Evolutionary conservation across 345 rosid species (phyloP).

Genomic region (Pseudoturritis turrita): DNA sequence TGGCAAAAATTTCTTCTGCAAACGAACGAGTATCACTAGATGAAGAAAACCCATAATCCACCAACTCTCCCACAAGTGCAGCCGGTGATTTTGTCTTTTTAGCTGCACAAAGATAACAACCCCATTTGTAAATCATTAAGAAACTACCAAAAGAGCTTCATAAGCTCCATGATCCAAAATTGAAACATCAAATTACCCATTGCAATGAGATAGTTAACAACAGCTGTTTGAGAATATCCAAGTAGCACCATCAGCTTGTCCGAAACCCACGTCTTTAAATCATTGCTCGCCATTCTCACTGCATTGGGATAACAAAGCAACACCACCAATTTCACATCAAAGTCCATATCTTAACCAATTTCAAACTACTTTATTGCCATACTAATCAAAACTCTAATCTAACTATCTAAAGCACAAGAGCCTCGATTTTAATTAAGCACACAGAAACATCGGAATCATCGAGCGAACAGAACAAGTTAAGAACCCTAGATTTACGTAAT

Average conservation of each 20-base stretch:
- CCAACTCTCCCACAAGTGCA: constrained; percentile 48
- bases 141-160: neutral
- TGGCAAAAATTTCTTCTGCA: constrained; percentile 51
- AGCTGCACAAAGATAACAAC: constrained; percentile 43
- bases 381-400: neutral
- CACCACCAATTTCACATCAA: neutral
- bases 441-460: neutral
- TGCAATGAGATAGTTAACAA: constrained; percentile 71
- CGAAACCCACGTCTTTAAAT: constrained; percentile 78
- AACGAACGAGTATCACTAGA: constrained; percentile 49
- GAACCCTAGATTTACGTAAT: constrained; percentile 26
- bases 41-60: constrained; percentile 48
- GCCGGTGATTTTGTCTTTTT: constrained; percentile 60
- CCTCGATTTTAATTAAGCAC: neutral
- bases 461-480: neutral
- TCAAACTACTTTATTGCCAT: neutral
- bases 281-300: constrained; percentile 51
- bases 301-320: constrained; percentile 4
- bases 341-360: neutral
- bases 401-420: neutral
- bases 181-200: constrained; percentile 39
- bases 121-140: neutral
- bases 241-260: constrained; percentile 68
- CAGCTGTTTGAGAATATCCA: constrained; percentile 69
- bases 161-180: constrained; percentile 7